A percentile compares a stretch with the other conserved stretches of the same genome.
Evolutionary conservation across 768 basidiomycete genomes (phyloP).

Genomic region (Rhodotorula diobovata): DNA sequence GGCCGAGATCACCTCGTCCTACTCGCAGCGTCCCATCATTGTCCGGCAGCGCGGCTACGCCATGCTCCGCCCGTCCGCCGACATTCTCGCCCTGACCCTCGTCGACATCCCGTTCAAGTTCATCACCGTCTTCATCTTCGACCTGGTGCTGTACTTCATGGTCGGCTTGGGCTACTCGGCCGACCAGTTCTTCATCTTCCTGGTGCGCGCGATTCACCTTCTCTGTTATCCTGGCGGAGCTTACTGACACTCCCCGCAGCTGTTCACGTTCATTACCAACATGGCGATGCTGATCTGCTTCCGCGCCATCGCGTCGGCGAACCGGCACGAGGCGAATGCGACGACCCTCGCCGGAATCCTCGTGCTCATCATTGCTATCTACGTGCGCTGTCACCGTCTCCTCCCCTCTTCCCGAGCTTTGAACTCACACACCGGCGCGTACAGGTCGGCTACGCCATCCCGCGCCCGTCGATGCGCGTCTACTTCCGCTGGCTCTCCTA

Average conservation of each 20-base stretch:
- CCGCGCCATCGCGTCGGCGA: slow-evolving; percentile 32
- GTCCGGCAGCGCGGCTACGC: slow-evolving; percentile 50
- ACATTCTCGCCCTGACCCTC: slow-evolving; percentile 48
- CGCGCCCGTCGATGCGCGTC: slow-evolving; percentile 47
- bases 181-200: slow-evolving; percentile 51
- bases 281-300: slow-evolving; percentile 34
- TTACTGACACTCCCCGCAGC: not conserved
- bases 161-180: slow-evolving; percentile 50
- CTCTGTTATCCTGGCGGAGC: not conserved
- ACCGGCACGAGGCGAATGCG: slow-evolving; percentile 32
- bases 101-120: slow-evolving; percentile 47
- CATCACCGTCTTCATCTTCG: slow-evolving; percentile 32
- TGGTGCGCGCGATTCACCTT: slow-evolving; percentile 11
- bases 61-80: slow-evolving; percentile 51
- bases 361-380: slow-evolving; percentile 48
- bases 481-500: slow-evolving; percentile 51
- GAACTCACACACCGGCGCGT: not conserved
- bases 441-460: slow-evolving; percentile 44
- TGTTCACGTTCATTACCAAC: slow-evolving; percentile 49
- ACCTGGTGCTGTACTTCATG: slow-evolving; percentile 47
- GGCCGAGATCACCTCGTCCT: slow-evolving; percentile 46
- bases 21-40: slow-evolving; percentile 41
- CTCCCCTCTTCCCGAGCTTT: not conserved
- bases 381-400: slow-evolving; percentile 36
- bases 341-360: slow-evolving; percentile 13